Base-by-base conservation (phyloP, 2,329 filamentous ascomycete species). In the Aureobasidium sp. region DNA sequence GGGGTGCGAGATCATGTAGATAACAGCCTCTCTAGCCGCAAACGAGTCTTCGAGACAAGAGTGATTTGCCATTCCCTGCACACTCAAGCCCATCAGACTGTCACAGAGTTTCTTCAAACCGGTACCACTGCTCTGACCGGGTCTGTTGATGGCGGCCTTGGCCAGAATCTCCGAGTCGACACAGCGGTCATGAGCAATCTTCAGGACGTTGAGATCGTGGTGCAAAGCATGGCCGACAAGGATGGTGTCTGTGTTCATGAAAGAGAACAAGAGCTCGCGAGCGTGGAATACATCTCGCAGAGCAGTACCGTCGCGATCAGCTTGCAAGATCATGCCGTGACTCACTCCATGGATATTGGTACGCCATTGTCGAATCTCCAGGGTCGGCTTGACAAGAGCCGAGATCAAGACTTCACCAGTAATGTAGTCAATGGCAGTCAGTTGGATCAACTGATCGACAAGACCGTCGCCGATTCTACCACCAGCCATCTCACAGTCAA, bases 141-240 rank as follows among this genome's bases (percentile, higher is more conserved):
- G 3, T n/a, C 51, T 30, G 16, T 45, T 7, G 42, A 58, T 47
- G 4, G 54, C 54, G 10, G 9, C 10, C 16, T 34, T 47, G 21
- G 54, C 54, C n/a, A 58, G 25, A 1, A 58, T 2, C 7, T 58
- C 54, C 13, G 54, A 58, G 21, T 58, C 54, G 3, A 58, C 54
- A 13, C 54, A 58, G 42, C 41, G 54, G 29, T 14, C 9, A 7
- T 58, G 54, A n/a, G 32, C 42, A 4, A 58, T 58, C 14, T 58
- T 58, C n/a, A 58, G n/a, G 16, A 58, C 42, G 11, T 47, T 58
- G 13, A 58, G 54, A 14, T 58, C 54, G 54, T 58, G 8, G n/a
- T 58, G 25, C 10, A 58, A 32, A 27, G 54, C 54, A 47, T 58
- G 54, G 1, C 54, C 54, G 5, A 58, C 54, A 2, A 58, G 54